Base-by-base conservation (phyloP, 768 basidiomycete species). In the Podaxis sp. region DNA sequence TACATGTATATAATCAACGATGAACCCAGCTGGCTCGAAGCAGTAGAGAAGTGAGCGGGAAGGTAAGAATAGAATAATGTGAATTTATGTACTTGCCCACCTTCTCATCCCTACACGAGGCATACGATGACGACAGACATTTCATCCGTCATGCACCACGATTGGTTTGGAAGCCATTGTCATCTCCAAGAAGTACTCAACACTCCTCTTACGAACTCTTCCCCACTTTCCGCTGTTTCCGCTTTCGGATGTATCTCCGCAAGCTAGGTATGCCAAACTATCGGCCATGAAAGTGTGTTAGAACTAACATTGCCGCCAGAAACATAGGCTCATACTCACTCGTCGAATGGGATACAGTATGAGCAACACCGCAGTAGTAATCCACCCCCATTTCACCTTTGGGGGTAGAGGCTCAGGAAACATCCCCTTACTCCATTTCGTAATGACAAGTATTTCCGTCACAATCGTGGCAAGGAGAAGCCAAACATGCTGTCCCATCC, bases 401-500 rank as follows among this genome's bases (percentile, higher is more conserved):
- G 65, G 64, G 13, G 92, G 92, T 13, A 91, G 71, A 23, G 90
- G 86, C 65, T 77, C 82, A 16, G 76, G 71, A 68, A 87, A 93
- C 70, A 85, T 82, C 10, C 87, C 89, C 66, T 83, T 76, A 64
- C 89, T 85, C 91, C 91, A 94, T 76, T 94, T 94, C 65, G 79
- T 73, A 56, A 94, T 92, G 46, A 86, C 88, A 54, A 94, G 77
- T 37, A 92, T 71, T 70, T 94, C 92, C 13, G 93, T 93, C 60
- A 85, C 67, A 63, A 93, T 86, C n/a, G 92, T 94, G 35, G 92
- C 91, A 53, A 93, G 82, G 62, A 94, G 76, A 44, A 94, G 76
- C 92, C 92, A 93, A 36, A 88, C 86, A 68, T 94, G 92, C 65
- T 92, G 90, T 1, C 93, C 92, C 92, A 94, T 93, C 59, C 92